Conservation (phyloP, 208 protist species). For the Angomonas deanei region DNA sequence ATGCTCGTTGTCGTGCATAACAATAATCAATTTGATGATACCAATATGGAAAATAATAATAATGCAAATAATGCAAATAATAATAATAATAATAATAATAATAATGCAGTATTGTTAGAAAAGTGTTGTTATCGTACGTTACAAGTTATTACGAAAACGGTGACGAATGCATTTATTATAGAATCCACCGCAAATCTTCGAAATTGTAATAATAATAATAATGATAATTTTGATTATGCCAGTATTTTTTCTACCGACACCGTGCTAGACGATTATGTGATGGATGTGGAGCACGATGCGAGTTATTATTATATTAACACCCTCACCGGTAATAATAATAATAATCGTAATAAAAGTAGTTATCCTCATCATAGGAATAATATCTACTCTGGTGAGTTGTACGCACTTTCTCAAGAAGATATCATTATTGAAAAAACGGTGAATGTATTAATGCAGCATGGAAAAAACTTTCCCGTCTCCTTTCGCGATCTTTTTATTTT, state of each 20-base stretch:
- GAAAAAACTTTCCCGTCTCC: background rate
- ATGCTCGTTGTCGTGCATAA: too few species aligned
- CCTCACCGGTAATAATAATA: too few species aligned
- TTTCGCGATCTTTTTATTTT: too few species aligned
- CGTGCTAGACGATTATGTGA: slow-evolving; percentile 45
- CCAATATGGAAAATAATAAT: too few species aligned
- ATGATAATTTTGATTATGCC: background rate
- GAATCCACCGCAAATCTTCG: background rate
- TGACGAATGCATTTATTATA: slow-evolving; percentile 28
- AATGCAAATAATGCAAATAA: background rate
- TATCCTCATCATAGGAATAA: slow-evolving; percentile 24
- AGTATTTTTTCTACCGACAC: slow-evolving; percentile 47
- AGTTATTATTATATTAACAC: too few species aligned
- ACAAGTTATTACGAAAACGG: slow-evolving; percentile 17
- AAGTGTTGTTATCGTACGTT: slow-evolving; percentile 21
- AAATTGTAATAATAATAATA: background rate
- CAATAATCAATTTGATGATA: too few species aligned
- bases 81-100: background rate
- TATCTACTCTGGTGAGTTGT: background rate
- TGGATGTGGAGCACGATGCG: slow-evolving; percentile 58
- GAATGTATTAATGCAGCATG: background rate
- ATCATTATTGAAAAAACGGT: background rate
- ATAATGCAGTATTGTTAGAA: slow-evolving; percentile 24
- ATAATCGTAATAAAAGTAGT: too few species aligned
- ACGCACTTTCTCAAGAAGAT: background rate